A percentile compares a stretch with the other conserved stretches of the same genome.
These are phyloP conservation scores for Cynanchum wilfordii DNA, from an alignment of 257 asterid genomes.

Conservation along the genomic window DNA sequence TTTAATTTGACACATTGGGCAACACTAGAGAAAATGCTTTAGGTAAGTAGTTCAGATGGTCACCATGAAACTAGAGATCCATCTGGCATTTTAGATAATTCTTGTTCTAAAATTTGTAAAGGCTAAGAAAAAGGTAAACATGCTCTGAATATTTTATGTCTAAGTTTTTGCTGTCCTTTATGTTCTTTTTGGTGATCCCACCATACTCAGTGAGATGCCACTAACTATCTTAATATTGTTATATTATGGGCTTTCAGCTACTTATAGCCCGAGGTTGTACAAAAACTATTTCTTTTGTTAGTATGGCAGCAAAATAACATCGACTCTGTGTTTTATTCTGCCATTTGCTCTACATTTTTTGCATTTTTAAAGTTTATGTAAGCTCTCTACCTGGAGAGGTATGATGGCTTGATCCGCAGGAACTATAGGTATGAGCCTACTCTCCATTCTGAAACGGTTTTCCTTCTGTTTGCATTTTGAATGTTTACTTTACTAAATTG, in stretches of 20 bases:
- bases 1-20: neutral
- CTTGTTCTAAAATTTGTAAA: neutral
- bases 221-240: neutral
- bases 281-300: neutral
- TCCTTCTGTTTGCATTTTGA: neutral
- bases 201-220: neutral
- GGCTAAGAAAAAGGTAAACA: neutral
- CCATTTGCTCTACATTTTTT: neutral
- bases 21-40: neutral
- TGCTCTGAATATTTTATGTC: neutral
- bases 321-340: neutral
- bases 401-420: neutral
- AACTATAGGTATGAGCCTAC: neutral
- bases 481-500: neutral
- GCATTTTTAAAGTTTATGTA: neutral
- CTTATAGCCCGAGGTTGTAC: neutral
- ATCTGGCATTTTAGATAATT: neutral
- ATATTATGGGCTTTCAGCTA: neutral
- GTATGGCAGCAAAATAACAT: no score
- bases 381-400: neutral
- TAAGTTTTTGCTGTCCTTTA: neutral
- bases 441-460: neutral
- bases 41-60: neutral
- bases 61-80: neutral
- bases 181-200: neutral